Base-by-base conservation (phyloP, 2,329 filamentous ascomycete species). In the Nectriaceae sp. region DNA sequence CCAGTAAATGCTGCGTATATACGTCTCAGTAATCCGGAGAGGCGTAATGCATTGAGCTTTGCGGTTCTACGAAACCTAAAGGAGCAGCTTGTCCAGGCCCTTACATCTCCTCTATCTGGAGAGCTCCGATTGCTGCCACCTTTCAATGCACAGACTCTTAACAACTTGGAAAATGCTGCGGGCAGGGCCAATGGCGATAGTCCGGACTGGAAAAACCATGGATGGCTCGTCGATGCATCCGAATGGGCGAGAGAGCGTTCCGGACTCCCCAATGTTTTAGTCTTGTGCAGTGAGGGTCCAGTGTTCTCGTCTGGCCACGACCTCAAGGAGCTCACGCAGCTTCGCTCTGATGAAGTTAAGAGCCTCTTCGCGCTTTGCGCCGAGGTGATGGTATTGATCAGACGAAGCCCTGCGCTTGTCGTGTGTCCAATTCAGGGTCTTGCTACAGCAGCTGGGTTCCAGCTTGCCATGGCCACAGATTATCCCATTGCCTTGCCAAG, bases 251-350 rank as follows among this genome's bases (percentile, higher is more conserved):
- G 26, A 19, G 56, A 60, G n/a, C 53, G 60, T 2, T 48, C 20
- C 2, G 56, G 54, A 0, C 11, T 61, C 3, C 60, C 60, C 1
- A 43, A 61, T 36, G 47, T 62, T 1, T 16, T 62, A 0, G 60
- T 62, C 3, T 36, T 62, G 5, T 50, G 60, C 0, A 61, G 60
- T 16, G 60, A 62, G 3, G 58, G 58, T 0, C 56, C 56, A 0
- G 60, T 62, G 0, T 62, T 62, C 13, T 61, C 56, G 1, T 61
- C 60, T 0, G 60, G 60, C 0, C 60, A 62, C 31, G 60, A 62
- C 19, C 37, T 62, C 3, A 61, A 61, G 4, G 58, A 62, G 3
- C 46, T 63, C 4, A 21, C 39, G 0, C 15, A 42, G 2, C 36
- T 62, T 5, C 37, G 31, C 0, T 44, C 42, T 3, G 42, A 49